Conservation (phyloP, 352 stramenopile genomes). For the Phytophthora tubulina region DNA sequence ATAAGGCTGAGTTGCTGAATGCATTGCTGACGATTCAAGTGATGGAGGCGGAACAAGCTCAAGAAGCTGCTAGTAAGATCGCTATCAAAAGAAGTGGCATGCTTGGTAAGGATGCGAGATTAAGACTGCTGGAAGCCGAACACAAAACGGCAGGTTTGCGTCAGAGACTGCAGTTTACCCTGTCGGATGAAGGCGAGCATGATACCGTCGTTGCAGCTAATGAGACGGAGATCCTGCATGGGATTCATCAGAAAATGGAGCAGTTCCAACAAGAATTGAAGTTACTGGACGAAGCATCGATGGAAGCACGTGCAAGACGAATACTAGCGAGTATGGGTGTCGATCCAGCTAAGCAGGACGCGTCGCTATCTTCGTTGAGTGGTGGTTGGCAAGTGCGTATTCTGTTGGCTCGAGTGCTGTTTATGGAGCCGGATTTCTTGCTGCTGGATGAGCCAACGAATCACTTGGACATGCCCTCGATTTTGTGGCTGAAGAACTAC, state of each 20-base stretch:
- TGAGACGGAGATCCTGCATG: conserved; percentile 48
- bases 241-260: conserved; percentile 54
- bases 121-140: conserved; percentile 57
- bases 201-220: conserved; percentile 36
- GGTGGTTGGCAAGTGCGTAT: conserved; percentile 76
- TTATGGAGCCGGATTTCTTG: conserved; percentile 90
- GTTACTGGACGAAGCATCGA: conserved; percentile 58
- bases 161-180: conserved; percentile 39
- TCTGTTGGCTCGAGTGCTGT: conserved; percentile 64
- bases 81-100: conserved; percentile 69
- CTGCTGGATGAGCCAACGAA: conserved; percentile 96
- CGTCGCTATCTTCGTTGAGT: conserved; percentile 56
- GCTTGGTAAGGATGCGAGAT: conserved; percentile 55
- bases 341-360: conserved; percentile 82
- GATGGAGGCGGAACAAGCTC: conserved; percentile 48
- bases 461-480: conserved; percentile 97
- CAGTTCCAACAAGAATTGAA: conserved; percentile 58
- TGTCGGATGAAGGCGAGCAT: conserved; percentile 29
- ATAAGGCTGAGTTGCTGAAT: conserved; percentile 50
- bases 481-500: conserved; percentile 98
- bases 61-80: conserved; percentile 52
- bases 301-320: conserved; percentile 56
- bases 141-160: conserved; percentile 44
- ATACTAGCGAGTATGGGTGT: conserved; percentile 80
- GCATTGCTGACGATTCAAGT: conserved; percentile 47